A percentile compares a stretch with the other conserved stretches of the same genome.
Evolutionary conservation across 2,329 filamentous ascomycete genomes (phyloP).

Genomic region (Ophiocordyceps camponoti-leonardi): DNA sequence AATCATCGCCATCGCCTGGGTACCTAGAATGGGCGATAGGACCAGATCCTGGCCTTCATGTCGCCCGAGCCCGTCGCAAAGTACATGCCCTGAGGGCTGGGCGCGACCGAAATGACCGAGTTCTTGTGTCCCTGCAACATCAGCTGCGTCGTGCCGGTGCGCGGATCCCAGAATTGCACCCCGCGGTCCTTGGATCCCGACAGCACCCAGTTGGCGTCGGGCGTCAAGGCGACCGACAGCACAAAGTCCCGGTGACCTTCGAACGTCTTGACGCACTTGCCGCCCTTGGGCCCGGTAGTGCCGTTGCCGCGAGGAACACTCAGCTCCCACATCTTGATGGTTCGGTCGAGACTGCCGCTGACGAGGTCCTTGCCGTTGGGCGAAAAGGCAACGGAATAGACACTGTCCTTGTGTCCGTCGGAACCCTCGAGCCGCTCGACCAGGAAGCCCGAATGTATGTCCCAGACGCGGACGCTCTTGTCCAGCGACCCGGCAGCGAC

Average conservation of each 20-base stretch:
- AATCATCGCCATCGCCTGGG: too few species aligned
- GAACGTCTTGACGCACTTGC: slow-evolving; percentile 91
- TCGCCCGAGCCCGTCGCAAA: slow-evolving; percentile 96
- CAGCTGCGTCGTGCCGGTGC: slow-evolving; percentile 82
- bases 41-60: slow-evolving; percentile 96
- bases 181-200: slow-evolving; percentile 94
- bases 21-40: slow-evolving; percentile 46
- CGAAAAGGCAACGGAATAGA: slow-evolving; percentile 92
- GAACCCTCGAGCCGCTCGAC: slow-evolving; percentile 85
- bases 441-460: slow-evolving; percentile 69
- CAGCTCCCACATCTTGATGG: slow-evolving; percentile 98
- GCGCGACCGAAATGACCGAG: slow-evolving; percentile 92
- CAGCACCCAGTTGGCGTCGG: slow-evolving; percentile 89
- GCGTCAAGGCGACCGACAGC: slow-evolving; percentile 84
- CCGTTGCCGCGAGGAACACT: slow-evolving; percentile 51
- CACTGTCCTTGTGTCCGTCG: slow-evolving; percentile 90
- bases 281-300: slow-evolving; percentile 56
- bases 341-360: slow-evolving; percentile 89
- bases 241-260: slow-evolving; percentile 98
- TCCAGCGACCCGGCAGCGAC: slow-evolving; percentile 91
- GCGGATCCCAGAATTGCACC: slow-evolving; percentile 96
- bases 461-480: slow-evolving; percentile 97
- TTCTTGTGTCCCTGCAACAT: slow-evolving; percentile 99
- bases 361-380: slow-evolving; percentile 87
- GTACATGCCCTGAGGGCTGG: slow-evolving; percentile 70